Conservation (phyloP, 1,139 yeast species). For the Candida tetrigidarum region DNA sequence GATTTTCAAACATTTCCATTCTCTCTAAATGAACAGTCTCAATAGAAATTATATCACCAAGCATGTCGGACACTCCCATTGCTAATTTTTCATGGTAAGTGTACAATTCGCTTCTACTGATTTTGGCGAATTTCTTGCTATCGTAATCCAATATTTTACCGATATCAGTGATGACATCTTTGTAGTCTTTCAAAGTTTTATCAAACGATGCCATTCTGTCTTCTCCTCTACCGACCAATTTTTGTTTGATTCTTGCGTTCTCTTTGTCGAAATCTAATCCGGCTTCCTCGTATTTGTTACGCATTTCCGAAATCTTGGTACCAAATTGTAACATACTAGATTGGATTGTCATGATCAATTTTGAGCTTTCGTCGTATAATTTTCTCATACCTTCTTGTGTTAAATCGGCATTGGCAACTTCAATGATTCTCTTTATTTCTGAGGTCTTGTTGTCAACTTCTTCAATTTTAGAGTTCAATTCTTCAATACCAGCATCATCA, state of each 20-base stretch:
- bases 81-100: slow-evolving; percentile 37
- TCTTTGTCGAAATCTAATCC: slow-evolving; percentile 56
- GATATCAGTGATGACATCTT: slow-evolving; percentile 35
- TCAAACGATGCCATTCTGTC: slow-evolving; percentile 43
- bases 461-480: slow-evolving; percentile 32
- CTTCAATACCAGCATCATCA: slow-evolving; percentile 54
- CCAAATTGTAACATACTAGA: slow-evolving; percentile 48
- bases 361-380: slow-evolving; percentile 45
- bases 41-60: slow-evolving; percentile 34
- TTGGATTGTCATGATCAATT: slow-evolving; percentile 46
- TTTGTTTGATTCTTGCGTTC: slow-evolving; percentile 41
- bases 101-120: slow-evolving; percentile 38
- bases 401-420: slow-evolving; percentile 38
- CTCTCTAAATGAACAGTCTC: slow-evolving; percentile 47
- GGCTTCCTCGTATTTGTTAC: slow-evolving; percentile 43
- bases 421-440: slow-evolving; percentile 25
- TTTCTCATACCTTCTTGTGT: slow-evolving; percentile 38
- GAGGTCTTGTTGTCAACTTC: slow-evolving; percentile 24
- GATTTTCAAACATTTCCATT: slow-evolving; percentile 37
- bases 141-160: slow-evolving; percentile 32
- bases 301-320: slow-evolving; percentile 43
- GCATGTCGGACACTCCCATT: slow-evolving; percentile 37
- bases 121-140: slow-evolving; percentile 28
- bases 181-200: slow-evolving; percentile 34
- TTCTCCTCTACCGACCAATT: slow-evolving; percentile 34